A percentile compares a stretch with the other conserved stretches of the same genome.
These are phyloP conservation scores for Plasmodium vinckei DNA, from an alignment of 169 alveolate genomes.

Conservation along the genomic window DNA sequence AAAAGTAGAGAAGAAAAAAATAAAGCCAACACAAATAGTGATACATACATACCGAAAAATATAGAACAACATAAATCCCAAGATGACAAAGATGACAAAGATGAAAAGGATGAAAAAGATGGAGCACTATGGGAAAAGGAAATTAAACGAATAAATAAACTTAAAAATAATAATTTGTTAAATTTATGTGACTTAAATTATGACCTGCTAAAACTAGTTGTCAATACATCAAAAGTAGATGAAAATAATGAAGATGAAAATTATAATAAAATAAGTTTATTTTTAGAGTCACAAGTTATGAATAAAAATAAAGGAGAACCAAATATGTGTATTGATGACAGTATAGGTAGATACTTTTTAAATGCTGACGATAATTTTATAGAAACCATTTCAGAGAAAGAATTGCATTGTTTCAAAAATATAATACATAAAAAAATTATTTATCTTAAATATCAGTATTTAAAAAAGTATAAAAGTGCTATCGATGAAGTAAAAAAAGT, in stretches of 20 bases:
- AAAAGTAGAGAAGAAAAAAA: background rate
- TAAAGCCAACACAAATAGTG: background rate
- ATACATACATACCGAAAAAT: background rate
- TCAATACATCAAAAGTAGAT: conserved; percentile 21
- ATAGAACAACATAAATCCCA: background rate
- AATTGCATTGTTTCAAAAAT: conserved; percentile 46
- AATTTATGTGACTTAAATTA: conserved; percentile 57
- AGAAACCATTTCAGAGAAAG: conserved; percentile 42
- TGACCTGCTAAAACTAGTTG: background rate
- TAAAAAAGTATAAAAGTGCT: conserved; percentile 33
- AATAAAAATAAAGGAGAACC: conserved; percentile 1
- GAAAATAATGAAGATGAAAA: conserved; percentile 17
- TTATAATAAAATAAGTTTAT: conserved; percentile 43
- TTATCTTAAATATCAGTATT: conserved; percentile 36
- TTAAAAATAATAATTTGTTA: conserved; percentile 24
- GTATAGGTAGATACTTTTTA: conserved; percentile 53
- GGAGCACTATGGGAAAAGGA: background rate
- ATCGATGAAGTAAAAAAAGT: conserved; percentile 37
- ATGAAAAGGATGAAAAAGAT: background rate
- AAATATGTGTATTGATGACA: conserved; percentile 52
- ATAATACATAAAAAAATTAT: conserved; percentile 35
- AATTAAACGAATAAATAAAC: conserved; percentile 43
- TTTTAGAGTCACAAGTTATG: conserved; percentile 17
- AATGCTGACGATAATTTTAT: conserved; percentile 5
- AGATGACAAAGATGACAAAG: background rate